Percentiles rank a stretch among this genome's conserved stretches.
These are phyloP conservation scores for Wickerhamomyces sydowiorum DNA, from an alignment of 805 yeast species.

Conservation along the genomic window DNA sequence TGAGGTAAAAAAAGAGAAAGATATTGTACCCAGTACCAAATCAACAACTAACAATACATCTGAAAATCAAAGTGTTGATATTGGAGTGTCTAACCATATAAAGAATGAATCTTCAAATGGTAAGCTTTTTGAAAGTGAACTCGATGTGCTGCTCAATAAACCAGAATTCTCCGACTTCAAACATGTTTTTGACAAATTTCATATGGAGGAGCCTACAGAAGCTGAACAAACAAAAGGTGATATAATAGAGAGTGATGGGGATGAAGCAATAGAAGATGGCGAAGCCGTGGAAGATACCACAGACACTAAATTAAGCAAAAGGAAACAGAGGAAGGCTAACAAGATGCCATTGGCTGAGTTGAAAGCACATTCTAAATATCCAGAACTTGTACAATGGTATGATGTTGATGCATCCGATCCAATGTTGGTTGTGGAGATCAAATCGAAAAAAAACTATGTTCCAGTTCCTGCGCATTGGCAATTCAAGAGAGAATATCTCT, in stretches of 20 bases:
- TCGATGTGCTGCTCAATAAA: conserved; percentile 20
- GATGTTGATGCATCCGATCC: conserved; percentile 88
- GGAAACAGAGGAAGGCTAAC: conserved; percentile 44
- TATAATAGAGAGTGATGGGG: conserved; percentile 27
- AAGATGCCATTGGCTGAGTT: conserved; percentile 64
- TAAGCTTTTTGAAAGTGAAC: conserved; percentile 15
- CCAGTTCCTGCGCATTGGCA: conserved; percentile 88
- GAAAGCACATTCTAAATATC: conserved; percentile 53
- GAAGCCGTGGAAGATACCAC: conserved; percentile 9
- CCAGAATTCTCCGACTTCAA: conserved; percentile 30
- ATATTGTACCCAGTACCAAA: background rate
- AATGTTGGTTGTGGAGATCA: conserved; percentile 52
- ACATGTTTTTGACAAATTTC: conserved; percentile 30
- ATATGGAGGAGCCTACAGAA: conserved; percentile 15
- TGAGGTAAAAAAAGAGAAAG: background rate
- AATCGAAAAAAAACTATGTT: conserved; percentile 58
- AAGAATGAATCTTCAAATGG: conserved; percentile 1
- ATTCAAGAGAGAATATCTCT: conserved; percentile 64
- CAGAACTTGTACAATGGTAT: conserved; percentile 79
- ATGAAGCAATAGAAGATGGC: conserved; percentile 8
- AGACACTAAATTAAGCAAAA: conserved; percentile 32
- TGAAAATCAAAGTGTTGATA: background rate
- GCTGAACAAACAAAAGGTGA: conserved; percentile 21
- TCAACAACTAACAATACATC: background rate
- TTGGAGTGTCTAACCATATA: conserved; percentile 1